A percentile compares a stretch with the other conserved stretches of the same genome.
phyloP scores from a whole-genome alignment of 1,139 yeast genomes.

The Yamadazyma sp. region DNA sequence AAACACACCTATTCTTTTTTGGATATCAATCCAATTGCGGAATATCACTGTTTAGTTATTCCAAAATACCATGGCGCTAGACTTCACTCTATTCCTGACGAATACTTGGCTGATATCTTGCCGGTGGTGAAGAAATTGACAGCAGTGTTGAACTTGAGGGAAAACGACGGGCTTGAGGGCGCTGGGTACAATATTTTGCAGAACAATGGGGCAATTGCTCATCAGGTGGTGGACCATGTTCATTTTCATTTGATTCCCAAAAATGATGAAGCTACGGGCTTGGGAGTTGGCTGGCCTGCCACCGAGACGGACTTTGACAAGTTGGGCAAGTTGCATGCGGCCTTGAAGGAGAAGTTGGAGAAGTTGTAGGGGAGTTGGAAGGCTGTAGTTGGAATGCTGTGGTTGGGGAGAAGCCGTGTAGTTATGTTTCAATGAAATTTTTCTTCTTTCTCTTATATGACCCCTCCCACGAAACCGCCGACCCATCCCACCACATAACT shows the following conservation, averaged over 20 bases:
- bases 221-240: slow-evolving; percentile 92
- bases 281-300: slow-evolving; percentile 92
- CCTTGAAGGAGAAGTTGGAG: slow-evolving; percentile 55
- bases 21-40: slow-evolving; percentile 89
- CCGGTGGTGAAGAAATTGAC: slow-evolving; percentile 88
- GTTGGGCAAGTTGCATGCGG: slow-evolving; percentile 63
- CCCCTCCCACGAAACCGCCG: slow-evolving; percentile 55
- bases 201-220: slow-evolving; percentile 92
- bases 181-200: slow-evolving; percentile 86
- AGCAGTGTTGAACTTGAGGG: slow-evolving; percentile 62
- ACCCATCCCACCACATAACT: slow-evolving; percentile 77
- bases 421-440: neutral
- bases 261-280: slow-evolving; percentile 65
- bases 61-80: slow-evolving; percentile 94
- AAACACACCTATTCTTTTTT: slow-evolving; percentile 76
- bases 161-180: slow-evolving; percentile 61
- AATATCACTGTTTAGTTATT: slow-evolving; percentile 83
- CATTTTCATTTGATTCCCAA: slow-evolving; percentile 97
- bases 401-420: too few species aligned
- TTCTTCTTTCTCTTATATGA: slow-evolving; percentile 19
- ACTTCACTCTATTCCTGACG: slow-evolving; percentile 90
- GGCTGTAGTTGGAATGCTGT: neutral
- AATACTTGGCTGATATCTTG: slow-evolving; percentile 75
- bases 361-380: slow-evolving; percentile 19
- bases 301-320: slow-evolving; percentile 70